These are phyloP conservation scores for Arthroderma sp. DNA, from an alignment of 2,329 filamentous ascomycete species.

Conservation along the genomic window DNA sequence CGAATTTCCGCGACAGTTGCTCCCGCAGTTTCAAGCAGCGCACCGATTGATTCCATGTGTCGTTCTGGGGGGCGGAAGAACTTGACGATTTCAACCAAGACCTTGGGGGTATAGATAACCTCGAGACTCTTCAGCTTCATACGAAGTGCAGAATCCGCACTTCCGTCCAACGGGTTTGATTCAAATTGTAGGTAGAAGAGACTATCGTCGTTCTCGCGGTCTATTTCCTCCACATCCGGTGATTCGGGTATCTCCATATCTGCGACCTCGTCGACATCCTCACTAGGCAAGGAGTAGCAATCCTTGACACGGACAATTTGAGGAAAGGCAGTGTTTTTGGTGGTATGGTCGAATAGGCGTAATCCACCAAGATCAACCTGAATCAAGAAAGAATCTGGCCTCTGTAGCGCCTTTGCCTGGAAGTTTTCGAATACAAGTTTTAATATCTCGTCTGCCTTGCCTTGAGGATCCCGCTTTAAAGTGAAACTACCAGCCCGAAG, in stretches of 20 bases:
- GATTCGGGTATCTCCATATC: slow-evolving; percentile 32
- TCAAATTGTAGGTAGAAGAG: slow-evolving; percentile 92
- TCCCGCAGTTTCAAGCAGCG: slow-evolving; percentile 87
- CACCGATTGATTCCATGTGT: slow-evolving; percentile 96
- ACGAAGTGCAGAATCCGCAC: slow-evolving; percentile 79
- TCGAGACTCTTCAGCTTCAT: slow-evolving; percentile 92
- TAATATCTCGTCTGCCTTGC: slow-evolving; percentile 66
- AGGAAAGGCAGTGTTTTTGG: slow-evolving; percentile 75
- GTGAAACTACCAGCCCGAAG: slow-evolving; percentile 96
- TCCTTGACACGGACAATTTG: slow-evolving; percentile 96
- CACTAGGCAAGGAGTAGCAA: slow-evolving; percentile 46
- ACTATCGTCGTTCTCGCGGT: slow-evolving; percentile 49
- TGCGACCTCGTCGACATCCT: slow-evolving; percentile 31
- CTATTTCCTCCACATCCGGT: slow-evolving; percentile 31
- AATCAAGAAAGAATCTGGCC: slow-evolving; percentile 79
- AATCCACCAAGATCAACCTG: slow-evolving; percentile 86
- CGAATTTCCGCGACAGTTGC: slow-evolving; percentile 90
- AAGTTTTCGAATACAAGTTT: slow-evolving; percentile 92
- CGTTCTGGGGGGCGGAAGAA: slow-evolving; percentile 95
- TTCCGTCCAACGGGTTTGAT: slow-evolving; percentile 84
- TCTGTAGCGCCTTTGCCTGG: slow-evolving; percentile 75
- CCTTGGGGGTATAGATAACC: slow-evolving; percentile 93
- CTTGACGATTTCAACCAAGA: slow-evolving; percentile 77
- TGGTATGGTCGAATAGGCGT: slow-evolving; percentile 91
- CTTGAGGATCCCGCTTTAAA: slow-evolving; percentile 70